Conservation (phyloP, 768 basidiomycete genomes). For the Pulveroboletus ravenelii region DNA sequence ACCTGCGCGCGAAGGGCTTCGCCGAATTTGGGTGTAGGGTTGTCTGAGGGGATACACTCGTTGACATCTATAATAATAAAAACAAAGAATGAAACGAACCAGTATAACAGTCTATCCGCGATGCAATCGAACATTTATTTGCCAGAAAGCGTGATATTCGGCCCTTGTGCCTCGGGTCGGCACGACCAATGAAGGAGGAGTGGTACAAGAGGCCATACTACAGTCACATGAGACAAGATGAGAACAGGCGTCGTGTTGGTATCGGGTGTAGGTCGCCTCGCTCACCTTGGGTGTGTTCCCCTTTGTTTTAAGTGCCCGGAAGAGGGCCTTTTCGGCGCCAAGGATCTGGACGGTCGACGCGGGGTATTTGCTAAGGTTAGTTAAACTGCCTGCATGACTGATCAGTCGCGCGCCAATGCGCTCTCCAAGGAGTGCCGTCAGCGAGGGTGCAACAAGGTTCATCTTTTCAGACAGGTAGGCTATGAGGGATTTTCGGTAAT, state of each 20-base stretch:
- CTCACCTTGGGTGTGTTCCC: slow-evolving; percentile 93
- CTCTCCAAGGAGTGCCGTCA: slow-evolving; percentile 88
- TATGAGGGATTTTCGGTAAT: slow-evolving; percentile 88
- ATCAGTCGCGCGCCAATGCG: slow-evolving; percentile 89
- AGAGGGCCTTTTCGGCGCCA: slow-evolving; percentile 96
- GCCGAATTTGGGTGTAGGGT: slow-evolving; percentile 88
- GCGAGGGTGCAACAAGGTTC: slow-evolving; percentile 92
- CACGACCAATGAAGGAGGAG: slow-evolving; percentile 94
- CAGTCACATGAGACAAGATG: background rate
- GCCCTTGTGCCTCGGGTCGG: slow-evolving; percentile 91
- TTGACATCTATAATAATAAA: background rate
- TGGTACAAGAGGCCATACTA: slow-evolving; percentile 98
- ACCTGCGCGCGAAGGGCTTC: slow-evolving; percentile 92
- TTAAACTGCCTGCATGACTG: slow-evolving; percentile 93
- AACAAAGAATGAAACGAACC: slow-evolving; percentile 41
- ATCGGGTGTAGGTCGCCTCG: background rate
- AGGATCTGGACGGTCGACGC: slow-evolving; percentile 97
- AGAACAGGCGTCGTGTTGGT: background rate
- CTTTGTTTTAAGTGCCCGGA: slow-evolving; percentile 96
- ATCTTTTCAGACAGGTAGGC: slow-evolving; percentile 93
- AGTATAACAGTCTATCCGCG: slow-evolving; percentile 92
- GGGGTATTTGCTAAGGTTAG: slow-evolving; percentile 96
- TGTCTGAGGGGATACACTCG: slow-evolving; percentile 41
- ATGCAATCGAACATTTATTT: slow-evolving; percentile 97
- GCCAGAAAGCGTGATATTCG: slow-evolving; percentile 98